Conservation (phyloP, 2,329 filamentous ascomycete species). For the Fusarium sp. region DNA sequence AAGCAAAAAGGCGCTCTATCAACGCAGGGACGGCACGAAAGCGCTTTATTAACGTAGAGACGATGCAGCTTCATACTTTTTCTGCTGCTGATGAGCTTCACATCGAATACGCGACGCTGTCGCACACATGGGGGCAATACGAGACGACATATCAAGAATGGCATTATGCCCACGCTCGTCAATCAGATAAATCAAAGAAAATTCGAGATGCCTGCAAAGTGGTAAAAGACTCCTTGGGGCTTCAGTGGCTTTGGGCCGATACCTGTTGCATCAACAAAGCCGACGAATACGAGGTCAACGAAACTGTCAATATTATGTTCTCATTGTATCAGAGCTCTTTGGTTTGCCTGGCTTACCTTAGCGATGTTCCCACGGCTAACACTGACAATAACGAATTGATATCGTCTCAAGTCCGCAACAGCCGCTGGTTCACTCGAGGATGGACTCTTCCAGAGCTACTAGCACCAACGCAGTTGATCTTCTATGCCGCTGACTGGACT, state of each 20-base stretch:
- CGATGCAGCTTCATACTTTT: neutral
- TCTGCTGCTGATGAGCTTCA: neutral
- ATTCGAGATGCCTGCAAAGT: neutral
- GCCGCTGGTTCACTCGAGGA: constrained; percentile 23
- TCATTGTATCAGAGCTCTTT: neutral
- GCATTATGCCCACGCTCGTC: too few species aligned
- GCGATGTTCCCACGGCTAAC: constrained; percentile 51
- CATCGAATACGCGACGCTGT: neutral
- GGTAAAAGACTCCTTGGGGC: neutral
- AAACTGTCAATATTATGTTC: neutral
- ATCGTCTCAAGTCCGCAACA: constrained; percentile 4
- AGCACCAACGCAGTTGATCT: neutral
- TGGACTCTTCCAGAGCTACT: constrained; percentile 38
- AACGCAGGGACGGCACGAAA: too few species aligned
- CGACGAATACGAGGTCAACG: neutral
- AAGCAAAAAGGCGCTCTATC: too few species aligned
- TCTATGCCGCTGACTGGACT: constrained; percentile 21
- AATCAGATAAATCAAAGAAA: neutral
- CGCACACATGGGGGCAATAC: neutral
- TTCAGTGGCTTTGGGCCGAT: neutral
- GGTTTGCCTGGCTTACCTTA: neutral
- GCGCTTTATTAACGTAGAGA: neutral
- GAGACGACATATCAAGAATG: neutral
- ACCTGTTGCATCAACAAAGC: neutral
- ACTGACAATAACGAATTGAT: neutral